A percentile compares a stretch with the other conserved stretches of the same genome.
These are phyloP conservation scores for Podila clonocystis DNA, from an alignment of 192 early-diverging fungal genomes.

Conservation along the genomic window DNA sequence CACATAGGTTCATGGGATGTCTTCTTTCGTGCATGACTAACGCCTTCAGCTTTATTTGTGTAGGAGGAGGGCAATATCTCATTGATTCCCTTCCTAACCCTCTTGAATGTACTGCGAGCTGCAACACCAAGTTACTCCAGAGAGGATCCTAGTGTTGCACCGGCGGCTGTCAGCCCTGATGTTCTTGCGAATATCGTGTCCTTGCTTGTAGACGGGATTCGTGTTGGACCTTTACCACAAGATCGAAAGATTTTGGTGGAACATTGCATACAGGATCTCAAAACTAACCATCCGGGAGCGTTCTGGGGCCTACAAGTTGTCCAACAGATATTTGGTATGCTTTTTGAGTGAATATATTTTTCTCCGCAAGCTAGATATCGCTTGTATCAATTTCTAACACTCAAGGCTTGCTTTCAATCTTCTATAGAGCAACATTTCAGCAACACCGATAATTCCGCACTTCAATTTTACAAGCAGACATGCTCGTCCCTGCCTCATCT, in stretches of 20 bases:
- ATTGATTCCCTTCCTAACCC: slow-evolving; percentile 51
- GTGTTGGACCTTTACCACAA: slow-evolving; percentile 39
- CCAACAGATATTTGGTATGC: slow-evolving; percentile 48
- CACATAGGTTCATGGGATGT: neutral
- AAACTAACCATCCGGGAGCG: slow-evolving; percentile 52
- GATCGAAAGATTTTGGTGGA: slow-evolving; percentile 37
- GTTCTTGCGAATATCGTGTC: slow-evolving; percentile 35
- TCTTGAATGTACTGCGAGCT: slow-evolving; percentile 54
- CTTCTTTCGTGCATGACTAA: neutral
- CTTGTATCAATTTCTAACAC: neutral
- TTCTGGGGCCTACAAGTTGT: slow-evolving; percentile 56
- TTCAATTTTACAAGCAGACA: slow-evolving; percentile 23
- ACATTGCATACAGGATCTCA: slow-evolving; percentile 48
- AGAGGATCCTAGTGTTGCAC: slow-evolving; percentile 26
- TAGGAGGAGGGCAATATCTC: slow-evolving; percentile 47
- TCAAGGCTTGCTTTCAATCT: neutral
- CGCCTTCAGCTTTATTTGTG: neutral
- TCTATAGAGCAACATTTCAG: slow-evolving; percentile 13
- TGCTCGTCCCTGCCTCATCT: slow-evolving; percentile 23
- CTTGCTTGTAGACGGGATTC: slow-evolving; percentile 42
- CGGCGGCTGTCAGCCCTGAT: slow-evolving; percentile 39
- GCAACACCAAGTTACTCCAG: slow-evolving; percentile 25
- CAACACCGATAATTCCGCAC: slow-evolving; percentile 8
- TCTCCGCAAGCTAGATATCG: neutral
- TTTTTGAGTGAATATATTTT: neutral